Evolutionary conservation across 495 filamentous ascomycete genomes (phyloP).

Genomic region (Oidiodendron maius): DNA sequence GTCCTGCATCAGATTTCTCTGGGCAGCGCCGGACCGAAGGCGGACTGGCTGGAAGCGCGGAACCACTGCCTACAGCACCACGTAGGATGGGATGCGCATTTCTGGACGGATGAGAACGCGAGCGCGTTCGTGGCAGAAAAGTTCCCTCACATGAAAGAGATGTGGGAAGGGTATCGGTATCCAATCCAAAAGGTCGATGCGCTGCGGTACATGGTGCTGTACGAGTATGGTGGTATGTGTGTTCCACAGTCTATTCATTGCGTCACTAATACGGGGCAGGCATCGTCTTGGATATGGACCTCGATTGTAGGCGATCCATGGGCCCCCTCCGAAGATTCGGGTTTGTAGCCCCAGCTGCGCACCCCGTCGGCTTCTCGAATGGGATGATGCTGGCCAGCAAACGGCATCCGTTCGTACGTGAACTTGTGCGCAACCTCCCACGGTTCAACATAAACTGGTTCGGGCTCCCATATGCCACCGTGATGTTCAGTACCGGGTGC

Average conservation of each 20-base stretch:
- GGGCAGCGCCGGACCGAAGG: constrained; percentile 12
- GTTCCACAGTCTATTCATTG: too few species aligned
- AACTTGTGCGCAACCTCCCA: constrained; percentile 26
- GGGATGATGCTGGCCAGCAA: constrained; percentile 37
- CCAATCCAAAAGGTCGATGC: constrained; percentile 32
- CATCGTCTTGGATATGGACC: constrained; percentile 36
- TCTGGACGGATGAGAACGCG: constrained; percentile 33
- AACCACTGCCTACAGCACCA: constrained; percentile 32
- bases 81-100: constrained; percentile 28
- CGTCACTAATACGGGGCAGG: too few species aligned
- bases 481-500: constrained; percentile 40
- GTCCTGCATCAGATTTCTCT: constrained; percentile 35
- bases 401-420: constrained; percentile 27
- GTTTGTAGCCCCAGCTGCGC: constrained; percentile 34
- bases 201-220: constrained; percentile 32
- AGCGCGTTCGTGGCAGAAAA: constrained; percentile 22
- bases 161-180: constrained; percentile 23
- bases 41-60: constrained; percentile 27
- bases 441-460: constrained; percentile 34
- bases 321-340: constrained; percentile 34
- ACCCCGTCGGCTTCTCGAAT: constrained; percentile 34
- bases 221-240: constrained; percentile 25
- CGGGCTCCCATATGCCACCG: constrained; percentile 32
- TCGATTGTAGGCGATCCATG: constrained; percentile 32
- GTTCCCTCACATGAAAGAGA: constrained; percentile 23